A percentile compares a stretch with the other conserved stretches of the same genome.
Conservation (phyloP, 805 yeast species). For the Candida boidinii region DNA sequence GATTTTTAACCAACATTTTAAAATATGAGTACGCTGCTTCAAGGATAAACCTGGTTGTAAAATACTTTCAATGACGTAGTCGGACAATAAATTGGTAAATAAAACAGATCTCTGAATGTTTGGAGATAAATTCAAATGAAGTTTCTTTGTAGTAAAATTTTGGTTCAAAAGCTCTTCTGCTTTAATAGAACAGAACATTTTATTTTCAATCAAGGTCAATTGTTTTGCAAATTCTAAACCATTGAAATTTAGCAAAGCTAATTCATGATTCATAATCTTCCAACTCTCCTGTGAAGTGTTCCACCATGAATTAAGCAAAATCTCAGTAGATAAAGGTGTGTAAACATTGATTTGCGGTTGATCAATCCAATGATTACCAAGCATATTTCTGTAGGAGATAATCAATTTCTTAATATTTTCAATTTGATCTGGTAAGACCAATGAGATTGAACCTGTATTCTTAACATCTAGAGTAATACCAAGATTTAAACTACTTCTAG, state of each 20-base stretch:
- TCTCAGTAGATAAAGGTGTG: constrained; percentile 25
- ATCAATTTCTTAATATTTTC: constrained; percentile 41
- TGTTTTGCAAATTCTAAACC: constrained; percentile 74
- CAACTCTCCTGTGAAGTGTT: constrained; percentile 45
- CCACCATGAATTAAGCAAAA: constrained; percentile 39
- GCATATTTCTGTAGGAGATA: constrained; percentile 42
- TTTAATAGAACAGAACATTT: constrained; percentile 52
- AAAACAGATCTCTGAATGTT: constrained; percentile 52
- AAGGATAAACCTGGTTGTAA: constrained; percentile 41
- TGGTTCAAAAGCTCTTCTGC: constrained; percentile 61
- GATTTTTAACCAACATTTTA: constrained; percentile 66
- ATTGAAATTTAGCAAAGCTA: constrained; percentile 48
- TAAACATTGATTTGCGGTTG: constrained; percentile 5
- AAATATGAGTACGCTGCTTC: constrained; percentile 43
- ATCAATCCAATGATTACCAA: constrained; percentile 38
- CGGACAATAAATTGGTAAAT: constrained; percentile 66
- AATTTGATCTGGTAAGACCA: constrained; percentile 29
- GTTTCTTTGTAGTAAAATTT: constrained; percentile 52
- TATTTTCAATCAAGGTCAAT: constrained; percentile 62
- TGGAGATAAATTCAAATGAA: constrained; percentile 51
- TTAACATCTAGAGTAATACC: constrained; percentile 22
- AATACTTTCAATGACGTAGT: constrained; percentile 63
- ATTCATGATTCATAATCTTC: constrained; percentile 46
- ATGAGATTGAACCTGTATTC: constrained; percentile 13
- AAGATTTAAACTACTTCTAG: constrained; percentile 16